Evolutionary conservation across 768 basidiomycete genomes (phyloP), one percentile per base, ranked within the genome.

Genomic region (Coprinopsis sp.): DNA sequence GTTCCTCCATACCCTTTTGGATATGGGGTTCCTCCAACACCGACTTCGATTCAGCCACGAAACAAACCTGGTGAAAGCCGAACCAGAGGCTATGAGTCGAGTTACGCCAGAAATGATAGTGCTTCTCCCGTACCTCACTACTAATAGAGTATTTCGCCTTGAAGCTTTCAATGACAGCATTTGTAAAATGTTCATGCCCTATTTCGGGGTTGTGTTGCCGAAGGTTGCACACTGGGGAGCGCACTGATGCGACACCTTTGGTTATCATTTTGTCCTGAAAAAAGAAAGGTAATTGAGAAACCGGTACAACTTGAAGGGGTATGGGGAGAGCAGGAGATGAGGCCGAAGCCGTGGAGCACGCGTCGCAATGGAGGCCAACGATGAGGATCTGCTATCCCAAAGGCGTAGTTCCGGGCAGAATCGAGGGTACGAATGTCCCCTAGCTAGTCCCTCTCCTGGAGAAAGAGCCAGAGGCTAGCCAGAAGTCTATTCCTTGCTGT

Each of bases 211-310:
- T 71, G 56, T 72, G 79, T 49, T 79, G 74, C 29, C 68, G 71
- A 25, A 98, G 72, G 54, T 96, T 98, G 57, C 82, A 80, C 0
- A 98, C 95, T 0, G 92, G 90, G 2, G 95, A 96, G 38, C 91
- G 85, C 13, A 97, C 89, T 19, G 93, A 97, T 1, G 83, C 80
- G 31, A 97, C 87, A 1, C 91, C 90, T 62, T 84, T 88, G 2
- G 91, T 90, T 27, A 80, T 62, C 76, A 97, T 88, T 14, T 79
- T 76, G 12, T 79, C 79, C 91, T 95, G 11, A 31, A 33, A 45
- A 29, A 28, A 47, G 24, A 45, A 31, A 24, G 46, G 34, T 13
- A 45, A 11, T 33, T 23, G 6, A 46, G 8, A 13, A 36, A 18
- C 44, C 16, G 3, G 14, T 33, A 7, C 6, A 6, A 16, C 12